Conservation (phyloP, 2,329 filamentous ascomycete genomes). For the Tolypocladium tropicale region DNA sequence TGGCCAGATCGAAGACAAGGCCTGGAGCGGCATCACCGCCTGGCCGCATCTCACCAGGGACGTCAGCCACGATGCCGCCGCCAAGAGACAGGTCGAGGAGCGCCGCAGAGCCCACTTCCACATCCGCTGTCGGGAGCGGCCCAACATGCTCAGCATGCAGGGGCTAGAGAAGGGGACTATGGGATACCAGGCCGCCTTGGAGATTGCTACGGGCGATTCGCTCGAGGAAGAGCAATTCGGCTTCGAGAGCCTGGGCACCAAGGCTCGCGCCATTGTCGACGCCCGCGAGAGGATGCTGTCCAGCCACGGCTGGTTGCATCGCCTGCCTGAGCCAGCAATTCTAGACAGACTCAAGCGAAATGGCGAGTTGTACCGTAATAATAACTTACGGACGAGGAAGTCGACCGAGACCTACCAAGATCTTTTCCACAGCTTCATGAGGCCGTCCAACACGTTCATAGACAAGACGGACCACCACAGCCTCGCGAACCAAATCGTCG, state of each 20-base stretch:
- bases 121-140: conserved; percentile 48
- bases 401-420: conserved; percentile 51
- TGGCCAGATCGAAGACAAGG: conserved; percentile 50
- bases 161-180: conserved; percentile 62
- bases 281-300: conserved; percentile 47
- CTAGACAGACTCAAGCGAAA: conserved; percentile 49
- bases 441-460: conserved; percentile 44
- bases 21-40: conserved; percentile 53
- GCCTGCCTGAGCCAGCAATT: conserved; percentile 46
- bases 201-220: conserved; percentile 53
- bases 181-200: conserved; percentile 58
- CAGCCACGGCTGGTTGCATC: conserved; percentile 40
- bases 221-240: conserved; percentile 53
- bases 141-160: conserved; percentile 64
- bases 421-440: conserved; percentile 48
- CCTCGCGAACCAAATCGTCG: conserved; percentile 59
- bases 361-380: conserved; percentile 42
- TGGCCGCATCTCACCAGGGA: conserved; percentile 50
- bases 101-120: conserved; percentile 46
- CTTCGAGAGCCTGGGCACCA: conserved; percentile 44
- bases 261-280: conserved; percentile 44
- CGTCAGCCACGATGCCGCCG: conserved; percentile 33
- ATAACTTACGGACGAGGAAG: conserved; percentile 38
- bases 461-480: conserved; percentile 51
- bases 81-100: conserved; percentile 30